Evolutionary conservation across 1,284 basidiomycete species (phyloP).

Genomic region (Amylostereum chailletii): DNA sequence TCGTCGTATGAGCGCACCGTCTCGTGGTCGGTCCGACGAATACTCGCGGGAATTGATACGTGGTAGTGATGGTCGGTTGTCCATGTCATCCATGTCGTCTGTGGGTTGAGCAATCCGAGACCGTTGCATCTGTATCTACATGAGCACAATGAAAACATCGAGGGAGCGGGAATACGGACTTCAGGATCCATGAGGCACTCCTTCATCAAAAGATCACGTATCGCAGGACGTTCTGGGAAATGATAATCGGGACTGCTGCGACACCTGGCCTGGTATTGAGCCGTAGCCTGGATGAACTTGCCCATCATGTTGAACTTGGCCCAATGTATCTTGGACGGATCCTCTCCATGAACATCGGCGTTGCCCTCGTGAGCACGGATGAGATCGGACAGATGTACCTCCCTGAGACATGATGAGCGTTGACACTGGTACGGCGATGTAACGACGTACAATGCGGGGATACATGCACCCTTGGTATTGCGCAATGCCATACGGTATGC

Average conservation of each 20-base stretch:
- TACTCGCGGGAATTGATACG: constrained; percentile 24
- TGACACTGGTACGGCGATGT: neutral
- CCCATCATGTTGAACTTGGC: constrained; percentile 83
- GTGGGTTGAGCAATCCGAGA: constrained; percentile 41
- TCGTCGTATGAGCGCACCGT: constrained; percentile 30
- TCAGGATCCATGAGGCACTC: constrained; percentile 56
- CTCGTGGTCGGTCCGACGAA: constrained; percentile 18
- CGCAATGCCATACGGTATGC: constrained; percentile 72
- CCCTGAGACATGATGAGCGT: constrained; percentile 35
- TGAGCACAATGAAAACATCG: constrained; percentile 2
- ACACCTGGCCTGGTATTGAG: constrained; percentile 67
- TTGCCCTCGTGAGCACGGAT: constrained; percentile 74
- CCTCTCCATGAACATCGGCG: constrained; percentile 48
- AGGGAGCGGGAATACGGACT: constrained; percentile 26
- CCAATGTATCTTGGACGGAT: constrained; percentile 69
- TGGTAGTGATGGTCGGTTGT: constrained; percentile 6
- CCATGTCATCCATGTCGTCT: constrained; percentile 26
- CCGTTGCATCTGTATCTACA: constrained; percentile 42
- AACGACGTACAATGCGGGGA: constrained; percentile 65
- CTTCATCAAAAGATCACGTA: constrained; percentile 44
- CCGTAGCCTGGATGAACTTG: constrained; percentile 61
- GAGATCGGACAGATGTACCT: constrained; percentile 77
- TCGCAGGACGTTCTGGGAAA: constrained; percentile 39
- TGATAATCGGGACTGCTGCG: constrained; percentile 47
- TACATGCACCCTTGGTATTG: constrained; percentile 74